Base-by-base conservation (phyloP, 2,329 filamentous ascomycete genomes). In the Diplodia intermedia region DNA sequence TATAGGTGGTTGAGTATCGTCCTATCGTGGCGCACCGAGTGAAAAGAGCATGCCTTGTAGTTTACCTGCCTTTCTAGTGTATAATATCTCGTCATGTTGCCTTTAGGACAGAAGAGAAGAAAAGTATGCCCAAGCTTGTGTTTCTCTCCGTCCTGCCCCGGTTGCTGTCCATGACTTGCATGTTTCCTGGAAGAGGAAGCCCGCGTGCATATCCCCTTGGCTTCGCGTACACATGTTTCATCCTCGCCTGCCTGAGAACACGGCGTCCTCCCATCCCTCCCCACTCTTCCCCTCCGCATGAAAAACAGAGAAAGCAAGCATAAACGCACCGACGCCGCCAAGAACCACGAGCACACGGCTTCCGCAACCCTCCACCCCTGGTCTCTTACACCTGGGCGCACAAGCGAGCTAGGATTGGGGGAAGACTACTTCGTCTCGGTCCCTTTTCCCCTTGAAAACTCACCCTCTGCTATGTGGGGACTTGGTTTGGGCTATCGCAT, bases 51-150 rank as follows among this genome's bases (percentile, higher is more conserved):
- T 26, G 60, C 31, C 43, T 33, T 15, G 26, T 49, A 49, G 40
- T 38, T 52, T 36, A 26, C 29, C 52, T 63, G 33, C 31, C 47
- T 5, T 63, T 63, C 60, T 63, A 52, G 60, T 63, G 60, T 63
- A 63, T 63, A 63, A 63, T 63, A 63, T 63, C 36, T 60, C 38
- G 23, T 26, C 11, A 20, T 47, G 8, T 20, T 47, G 43, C 43
- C 43, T 47, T 47, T 9, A 4, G 11, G 18, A 20, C 9, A 20
- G n/a, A 11, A 20, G 3, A 2, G 11, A 47, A n/a, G n/a, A 47
- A 47, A n/a, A 20, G 40, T 18, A n/a, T 20, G 9, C 18, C 43
- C 18, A 11, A 9, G 8, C 4, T 20, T 20, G 4, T n/a, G 43
- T 20, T 2, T 11, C 43, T 43, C 33, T 38, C 36, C 8, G 14